Base-by-base conservation (phyloP, 1,284 basidiomycete species). In the Naganishia sp. region DNA sequence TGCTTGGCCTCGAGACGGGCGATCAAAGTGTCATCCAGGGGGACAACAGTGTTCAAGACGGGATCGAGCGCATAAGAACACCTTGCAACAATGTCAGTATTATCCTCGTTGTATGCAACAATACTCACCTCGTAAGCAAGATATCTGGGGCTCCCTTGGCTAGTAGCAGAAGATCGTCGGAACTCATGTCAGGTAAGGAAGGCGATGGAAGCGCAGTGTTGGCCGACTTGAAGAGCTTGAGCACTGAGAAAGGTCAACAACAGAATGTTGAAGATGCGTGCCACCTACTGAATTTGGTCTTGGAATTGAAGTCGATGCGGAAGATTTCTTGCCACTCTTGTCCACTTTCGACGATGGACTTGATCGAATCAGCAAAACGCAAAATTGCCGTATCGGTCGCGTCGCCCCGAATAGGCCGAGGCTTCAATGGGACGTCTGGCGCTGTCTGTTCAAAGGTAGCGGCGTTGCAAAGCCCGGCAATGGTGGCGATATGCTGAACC, bases 371-470 rank as follows among this genome's bases (percentile, higher is more conserved):
- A 0, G 85, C 82, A 70, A 87, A 86, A 49, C 85, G 82, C 21
- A 88, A 81, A 42, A 88, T 79, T 6, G 86, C 86, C 15, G 82
- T 84, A 69, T 88, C 86, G 0, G 86, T 87, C 2, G 86, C 83
- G 72, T 88, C 86, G 11, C 87, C 87, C 68, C 85, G 84, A 71
- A 88, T 75, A 42, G 73, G 74, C 39, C 84, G 82, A 18, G 84
- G 77, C 1, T 77, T 75, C 11, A 83, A 47, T 1, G 85, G 81
- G 47, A 78, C 71, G 53, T 83, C 80, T 11, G 72, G 73, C 0
- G 72, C 69, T 1, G 75, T 72, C 6, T 60, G 56, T 57, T 84
- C 83, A 63, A 88, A 88, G 39, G 78, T 80, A 0, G 87, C 87
- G 7, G 82, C 85, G 66, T 88, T 88, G 77, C 87, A 88, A 6